Evolutionary conservation across 2,329 filamentous ascomycete genomes (phyloP).

Genomic region (Immersiporthe knoxdaviesiana): DNA sequence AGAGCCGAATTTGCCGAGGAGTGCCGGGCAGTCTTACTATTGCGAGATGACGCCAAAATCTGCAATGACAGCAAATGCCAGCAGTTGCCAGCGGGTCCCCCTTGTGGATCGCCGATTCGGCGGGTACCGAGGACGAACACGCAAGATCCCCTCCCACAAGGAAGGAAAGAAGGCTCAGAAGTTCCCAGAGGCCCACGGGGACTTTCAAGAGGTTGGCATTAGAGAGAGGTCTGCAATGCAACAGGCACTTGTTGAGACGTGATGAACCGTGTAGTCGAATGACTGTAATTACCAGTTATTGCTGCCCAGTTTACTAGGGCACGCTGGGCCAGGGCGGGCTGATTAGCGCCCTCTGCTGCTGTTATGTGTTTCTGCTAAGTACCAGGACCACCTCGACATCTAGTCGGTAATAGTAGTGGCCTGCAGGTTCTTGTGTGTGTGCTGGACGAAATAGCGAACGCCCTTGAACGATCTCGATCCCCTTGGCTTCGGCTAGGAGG

Average conservation of each 20-base stretch:
- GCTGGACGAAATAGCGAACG: not conserved
- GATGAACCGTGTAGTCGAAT: not conserved
- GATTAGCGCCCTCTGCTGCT: not conserved
- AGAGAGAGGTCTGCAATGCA: not conserved
- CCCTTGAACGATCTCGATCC: not conserved
- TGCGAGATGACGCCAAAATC: conserved; percentile 4
- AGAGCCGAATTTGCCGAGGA: conserved; percentile 1
- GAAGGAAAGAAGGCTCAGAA: not conserved
- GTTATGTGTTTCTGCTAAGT: not conserved
- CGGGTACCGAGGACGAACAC: not conserved
- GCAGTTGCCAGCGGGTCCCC: not conserved
- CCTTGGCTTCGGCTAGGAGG: not conserved
- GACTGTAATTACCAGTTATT: not conserved
- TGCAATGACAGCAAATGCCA: not conserved
- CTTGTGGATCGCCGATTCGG: conserved; percentile 2
- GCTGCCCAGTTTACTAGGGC: not conserved
- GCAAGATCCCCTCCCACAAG: not conserved
- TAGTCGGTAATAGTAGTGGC: not conserved
- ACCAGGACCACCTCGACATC: not conserved
- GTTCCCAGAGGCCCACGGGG: not conserved
- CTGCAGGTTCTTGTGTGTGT: not conserved
- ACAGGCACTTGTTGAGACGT: not conserved
- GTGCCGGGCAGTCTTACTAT: not conserved
- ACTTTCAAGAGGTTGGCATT: not conserved
- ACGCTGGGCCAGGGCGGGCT: not conserved